phyloP scores from a whole-genome alignment of 2,329 filamentous ascomycete species.

The Neoarthrinium moseri region DNA sequence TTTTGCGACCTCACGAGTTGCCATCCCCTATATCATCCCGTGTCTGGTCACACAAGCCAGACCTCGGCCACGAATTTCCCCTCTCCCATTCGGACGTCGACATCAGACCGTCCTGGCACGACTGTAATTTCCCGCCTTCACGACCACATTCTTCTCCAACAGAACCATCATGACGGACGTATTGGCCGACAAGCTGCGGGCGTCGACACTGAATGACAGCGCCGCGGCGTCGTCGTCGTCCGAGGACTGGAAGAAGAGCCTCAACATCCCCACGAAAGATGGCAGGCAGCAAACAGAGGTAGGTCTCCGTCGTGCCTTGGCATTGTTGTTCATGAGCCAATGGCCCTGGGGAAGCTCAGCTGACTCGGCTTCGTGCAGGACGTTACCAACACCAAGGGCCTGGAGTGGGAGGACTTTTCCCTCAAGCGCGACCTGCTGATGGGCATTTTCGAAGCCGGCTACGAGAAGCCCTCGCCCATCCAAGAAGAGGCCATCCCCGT shows the following conservation, averaged over 20 bases:
- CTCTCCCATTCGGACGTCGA: not conserved
- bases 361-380: constrained; percentile 55
- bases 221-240: constrained; percentile 8
- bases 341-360: not conserved
- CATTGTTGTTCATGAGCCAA: not conserved
- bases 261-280: constrained; percentile 74
- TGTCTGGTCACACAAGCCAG: no score
- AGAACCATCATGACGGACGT: constrained; percentile 28
- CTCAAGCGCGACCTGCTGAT: constrained; percentile 95
- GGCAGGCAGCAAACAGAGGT: constrained; percentile 80
- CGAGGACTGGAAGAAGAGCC: constrained; percentile 71
- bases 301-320: constrained; percentile 18
- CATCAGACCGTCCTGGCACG: constrained; percentile 34
- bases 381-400: constrained; percentile 95
- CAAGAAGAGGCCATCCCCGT: constrained; percentile 99
- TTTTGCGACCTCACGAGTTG: no score
- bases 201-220: constrained; percentile 44
- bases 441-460: constrained; percentile 98
- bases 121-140: no score
- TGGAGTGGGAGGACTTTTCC: constrained; percentile 96
- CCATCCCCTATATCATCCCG: no score
- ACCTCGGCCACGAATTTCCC: no score
- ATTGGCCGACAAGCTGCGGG: constrained; percentile 31
- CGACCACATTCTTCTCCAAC: no score
- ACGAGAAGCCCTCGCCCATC: constrained; percentile 97